Evolutionary conservation across 2,329 filamentous ascomycete species (phyloP).

Genomic region (Penicillium sp.): DNA sequence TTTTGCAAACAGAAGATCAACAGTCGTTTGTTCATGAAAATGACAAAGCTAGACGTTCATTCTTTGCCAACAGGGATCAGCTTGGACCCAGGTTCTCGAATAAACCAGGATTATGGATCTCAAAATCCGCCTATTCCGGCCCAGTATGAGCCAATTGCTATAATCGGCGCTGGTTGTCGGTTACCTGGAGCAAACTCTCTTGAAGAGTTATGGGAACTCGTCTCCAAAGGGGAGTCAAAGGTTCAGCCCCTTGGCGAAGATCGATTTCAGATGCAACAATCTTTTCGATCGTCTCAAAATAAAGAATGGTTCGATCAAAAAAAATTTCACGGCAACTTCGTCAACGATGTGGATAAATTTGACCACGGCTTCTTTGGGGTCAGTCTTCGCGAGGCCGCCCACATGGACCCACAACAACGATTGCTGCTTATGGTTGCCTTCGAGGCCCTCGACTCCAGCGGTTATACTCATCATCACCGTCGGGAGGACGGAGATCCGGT

Average conservation of each 20-base stretch:
- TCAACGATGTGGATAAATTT: conserved; percentile 25
- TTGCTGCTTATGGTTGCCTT: conserved; percentile 35
- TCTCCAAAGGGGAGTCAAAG: not conserved
- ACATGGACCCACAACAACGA: conserved; percentile 37
- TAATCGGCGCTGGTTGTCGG: not conserved
- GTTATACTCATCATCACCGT: not conserved
- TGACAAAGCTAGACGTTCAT: no score
- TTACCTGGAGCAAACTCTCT: not conserved
- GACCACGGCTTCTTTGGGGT: conserved; percentile 40
- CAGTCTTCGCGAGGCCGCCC: conserved; percentile 26
- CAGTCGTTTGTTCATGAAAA: no score
- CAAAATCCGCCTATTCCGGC: no score
- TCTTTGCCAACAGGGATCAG: no score
- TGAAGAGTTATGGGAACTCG: not conserved
- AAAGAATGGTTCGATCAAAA: not conserved
- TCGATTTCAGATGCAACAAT: not conserved
- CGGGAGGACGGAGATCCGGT: conserved; percentile 9
- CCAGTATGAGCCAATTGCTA: not conserved
- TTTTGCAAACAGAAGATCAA: no score
- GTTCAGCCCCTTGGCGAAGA: not conserved
- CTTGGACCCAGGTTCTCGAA: no score
- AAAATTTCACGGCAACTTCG: conserved; percentile 22
- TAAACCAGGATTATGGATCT: no score
- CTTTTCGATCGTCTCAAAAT: not conserved
- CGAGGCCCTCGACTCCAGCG: conserved; percentile 35